Evolutionary conservation across 495 filamentous ascomycete species (phyloP), one percentile per base, ranked within the genome.

Genomic region (Tuber borchii): DNA sequence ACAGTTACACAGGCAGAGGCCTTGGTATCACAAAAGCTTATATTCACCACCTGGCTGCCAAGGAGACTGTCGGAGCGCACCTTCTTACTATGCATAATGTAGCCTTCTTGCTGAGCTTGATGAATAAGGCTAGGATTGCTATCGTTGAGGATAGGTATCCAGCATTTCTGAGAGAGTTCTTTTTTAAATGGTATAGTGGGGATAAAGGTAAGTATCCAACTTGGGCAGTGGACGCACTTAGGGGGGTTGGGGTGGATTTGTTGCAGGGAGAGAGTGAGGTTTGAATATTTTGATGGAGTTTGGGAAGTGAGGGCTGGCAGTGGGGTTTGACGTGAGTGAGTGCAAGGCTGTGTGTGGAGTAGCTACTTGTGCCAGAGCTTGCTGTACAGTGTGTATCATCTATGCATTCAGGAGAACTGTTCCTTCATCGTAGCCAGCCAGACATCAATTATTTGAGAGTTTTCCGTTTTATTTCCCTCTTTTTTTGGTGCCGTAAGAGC

Each of bases 51-150:
- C 87, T 97, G 71, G 90, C 93, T 1, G 90, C 90, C 3, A 99
- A 99, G 83, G 95, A 98, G 85, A 98, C 95, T 10, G 95, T 92
- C 0, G 95, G 94, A 17, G 95, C 96, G 31, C 95, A 99, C 86
- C 84, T 99, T 84, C 85, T 99, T 46, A 96, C 93, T 0, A 91
- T 97, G 78, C 95, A 99, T 84, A 98, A 99, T 83, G 93, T 98
- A 39, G 92, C 93, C 82, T 96, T 95, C 81, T 88, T 97, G 78
- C 87, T 99, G 42, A 86, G 88, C 70, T 84, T 99, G 77, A 97
- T 98, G 94, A 85, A 86, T 19, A 84, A 86, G 65, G 90, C 89
- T 2, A 87, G 93, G 75, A 85, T 91, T 73, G 91, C 95, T 40
- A 95, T 99, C 80, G 83, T 97, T 16, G 91, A 92, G 71, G 93